Evolutionary conservation across 768 basidiomycete genomes (phyloP), one percentile per base, ranked within the genome.

Genomic region (Calocybe cyanea): DNA sequence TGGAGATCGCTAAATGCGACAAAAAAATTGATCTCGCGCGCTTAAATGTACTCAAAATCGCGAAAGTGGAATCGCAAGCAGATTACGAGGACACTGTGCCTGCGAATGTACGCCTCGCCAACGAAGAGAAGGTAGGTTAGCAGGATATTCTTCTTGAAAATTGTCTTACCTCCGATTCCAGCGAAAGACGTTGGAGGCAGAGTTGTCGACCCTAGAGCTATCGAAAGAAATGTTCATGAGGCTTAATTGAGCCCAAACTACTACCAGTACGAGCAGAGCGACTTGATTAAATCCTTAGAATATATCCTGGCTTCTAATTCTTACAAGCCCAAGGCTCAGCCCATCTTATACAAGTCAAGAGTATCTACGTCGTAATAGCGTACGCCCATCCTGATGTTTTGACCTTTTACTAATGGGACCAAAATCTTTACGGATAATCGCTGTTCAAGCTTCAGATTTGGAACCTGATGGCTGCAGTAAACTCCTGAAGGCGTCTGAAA

Each of bases 1-100:
- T 78, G 2, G 95, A 98, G 66, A 87, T 96, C 36, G 71, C 77
- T 32, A 97, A 94, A 65, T 83, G 85, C 50, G 81, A 91, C 59
- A 97, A 96, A 79, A 96, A 94, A 66, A 75, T 89, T 2, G 79
- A 85, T 31, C 68, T 92, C 8, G 83, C 80, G 2, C 71, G 74
- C 42, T 51, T 87, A 41, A 85, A 80, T 53, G 67, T 87, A 34
- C 80, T 84, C 43, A 97, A 96, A 71, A 68, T 95, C 30, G 54
- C 68, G 48, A 94, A 92, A 64, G 61, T 81, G 14, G 78, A 85
- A 50, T 71, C 76, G 2, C 83, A 87, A 52, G 68, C 83, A 1
- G 86, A 89, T 57, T 96, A 97, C 61, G 78, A 78, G 57, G 74
- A 75, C 21, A 87, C 85, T 40, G 85, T 95, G 5, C 92, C 93